These are phyloP conservation scores for Sugiyamaella marilandica DNA, from an alignment of 805 yeast species.

Conservation along the genomic window DNA sequence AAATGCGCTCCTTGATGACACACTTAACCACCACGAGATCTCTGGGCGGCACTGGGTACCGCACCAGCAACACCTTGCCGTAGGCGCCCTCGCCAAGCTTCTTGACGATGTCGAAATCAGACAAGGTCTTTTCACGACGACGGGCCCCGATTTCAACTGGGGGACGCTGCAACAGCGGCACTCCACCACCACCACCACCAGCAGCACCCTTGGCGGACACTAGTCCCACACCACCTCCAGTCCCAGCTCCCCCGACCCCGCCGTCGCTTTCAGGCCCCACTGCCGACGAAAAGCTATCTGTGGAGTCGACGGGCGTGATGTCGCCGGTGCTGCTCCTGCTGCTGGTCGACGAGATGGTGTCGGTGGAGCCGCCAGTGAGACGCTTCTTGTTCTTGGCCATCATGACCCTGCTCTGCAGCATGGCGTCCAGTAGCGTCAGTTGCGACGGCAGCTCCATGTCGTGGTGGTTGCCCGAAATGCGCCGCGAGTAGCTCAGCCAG, in stretches of 20 bases:
- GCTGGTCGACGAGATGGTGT: slow-evolving; percentile 6
- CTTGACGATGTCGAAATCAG: slow-evolving; percentile 66
- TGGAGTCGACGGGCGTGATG: slow-evolving; percentile 27
- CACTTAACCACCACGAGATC: slow-evolving; percentile 79
- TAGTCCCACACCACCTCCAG: too few relatives aligned
- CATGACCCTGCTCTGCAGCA: slow-evolving; percentile 1
- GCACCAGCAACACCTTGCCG: slow-evolving; percentile 83
- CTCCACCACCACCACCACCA: background rate
- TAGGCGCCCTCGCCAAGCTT: slow-evolving; percentile 96
- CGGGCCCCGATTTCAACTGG: slow-evolving; percentile 49
- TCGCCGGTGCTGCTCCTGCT: slow-evolving; percentile 9
- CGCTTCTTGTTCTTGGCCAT: background rate
- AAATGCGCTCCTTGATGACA: slow-evolving; percentile 84
- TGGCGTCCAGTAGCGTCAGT: slow-evolving; percentile 35
- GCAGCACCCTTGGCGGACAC: too few relatives aligned
- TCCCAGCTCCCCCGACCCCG: too few relatives aligned
- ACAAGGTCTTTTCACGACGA: slow-evolving; percentile 65
- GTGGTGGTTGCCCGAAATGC: slow-evolving; percentile 24
- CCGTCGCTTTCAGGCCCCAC: too few relatives aligned
- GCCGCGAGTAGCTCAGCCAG: slow-evolving; percentile 83
- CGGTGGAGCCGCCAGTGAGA: background rate
- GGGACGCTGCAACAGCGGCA: background rate
- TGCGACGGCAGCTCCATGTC: slow-evolving; percentile 49
- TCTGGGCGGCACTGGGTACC: slow-evolving; percentile 55
- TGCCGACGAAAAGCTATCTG: slow-evolving; percentile 20